Evolutionary conservation across 2,329 filamentous ascomycete species (phyloP).

Genomic region (Lachnellula suecica): DNA sequence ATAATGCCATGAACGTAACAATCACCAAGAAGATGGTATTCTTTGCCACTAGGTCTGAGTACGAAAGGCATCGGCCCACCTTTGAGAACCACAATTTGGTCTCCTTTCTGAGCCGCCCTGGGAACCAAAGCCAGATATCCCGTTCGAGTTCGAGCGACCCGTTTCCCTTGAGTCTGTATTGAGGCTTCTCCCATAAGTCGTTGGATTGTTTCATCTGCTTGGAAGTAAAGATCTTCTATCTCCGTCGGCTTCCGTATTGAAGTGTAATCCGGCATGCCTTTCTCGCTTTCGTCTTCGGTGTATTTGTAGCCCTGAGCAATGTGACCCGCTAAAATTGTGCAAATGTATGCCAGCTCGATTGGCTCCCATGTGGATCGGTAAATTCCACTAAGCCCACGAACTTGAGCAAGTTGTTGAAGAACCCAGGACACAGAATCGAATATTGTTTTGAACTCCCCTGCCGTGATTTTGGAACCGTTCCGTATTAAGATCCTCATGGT

Average conservation of each 20-base stretch:
- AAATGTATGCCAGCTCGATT: background rate
- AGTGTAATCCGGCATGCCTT: background rate
- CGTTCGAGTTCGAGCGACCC: background rate
- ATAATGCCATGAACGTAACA: conserved; percentile 1
- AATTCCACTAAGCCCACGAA: background rate
- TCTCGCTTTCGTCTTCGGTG: background rate
- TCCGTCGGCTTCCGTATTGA: background rate
- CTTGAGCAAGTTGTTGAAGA: background rate
- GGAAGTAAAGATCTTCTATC: background rate
- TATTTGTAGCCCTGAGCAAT: background rate
- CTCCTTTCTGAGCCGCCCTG: background rate
- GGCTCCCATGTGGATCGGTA: background rate
- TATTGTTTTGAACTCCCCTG: background rate
- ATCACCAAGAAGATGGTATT: background rate
- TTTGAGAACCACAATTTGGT: background rate
- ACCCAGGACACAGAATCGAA: background rate
- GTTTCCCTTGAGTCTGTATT: background rate
- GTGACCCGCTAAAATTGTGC: background rate
- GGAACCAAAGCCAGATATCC: background rate
- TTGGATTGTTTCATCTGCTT: background rate
- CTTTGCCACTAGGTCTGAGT: background rate
- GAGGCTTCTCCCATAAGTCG: background rate
- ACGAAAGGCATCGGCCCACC: background rate
- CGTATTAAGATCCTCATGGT: background rate
- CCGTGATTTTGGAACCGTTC: background rate